Conservation (phyloP, 2,329 filamentous ascomycete genomes). For the Aureobasidium zeae region DNA sequence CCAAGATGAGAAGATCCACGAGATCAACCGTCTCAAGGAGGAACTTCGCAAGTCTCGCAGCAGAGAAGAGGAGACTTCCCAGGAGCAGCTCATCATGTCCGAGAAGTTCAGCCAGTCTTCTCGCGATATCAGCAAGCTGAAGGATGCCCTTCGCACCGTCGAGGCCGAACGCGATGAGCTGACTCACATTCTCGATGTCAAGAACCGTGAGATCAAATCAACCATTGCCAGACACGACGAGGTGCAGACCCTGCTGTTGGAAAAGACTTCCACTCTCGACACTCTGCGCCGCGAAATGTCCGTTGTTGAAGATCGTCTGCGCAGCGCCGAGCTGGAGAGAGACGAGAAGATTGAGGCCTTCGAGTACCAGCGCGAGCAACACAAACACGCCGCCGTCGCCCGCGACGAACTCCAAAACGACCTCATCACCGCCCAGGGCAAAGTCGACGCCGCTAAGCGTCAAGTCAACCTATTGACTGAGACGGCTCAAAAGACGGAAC, state of each 20-base stretch:
- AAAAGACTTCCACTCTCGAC: conserved; percentile 22
- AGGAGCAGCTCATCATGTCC: conserved; percentile 21
- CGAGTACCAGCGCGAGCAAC: conserved; percentile 23
- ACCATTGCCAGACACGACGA: conserved; percentile 22
- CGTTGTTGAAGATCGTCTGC: conserved; percentile 22
- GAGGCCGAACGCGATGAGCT: conserved; percentile 27
- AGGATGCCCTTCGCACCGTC: conserved; percentile 22
- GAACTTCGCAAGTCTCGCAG: conserved; percentile 23
- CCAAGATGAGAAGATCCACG: conserved; percentile 21
- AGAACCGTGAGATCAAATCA: conserved; percentile 24
- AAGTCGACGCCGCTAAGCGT: conserved; percentile 21
- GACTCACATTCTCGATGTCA: conserved; percentile 22
- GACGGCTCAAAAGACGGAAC: conserved; percentile 21
- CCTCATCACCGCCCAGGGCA: conserved; percentile 21
- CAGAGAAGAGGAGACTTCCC: conserved; percentile 21
- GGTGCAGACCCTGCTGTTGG: conserved; percentile 20
- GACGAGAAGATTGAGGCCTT: conserved; percentile 21
- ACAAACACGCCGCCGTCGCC: conserved; percentile 22
- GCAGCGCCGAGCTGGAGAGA: conserved; percentile 22
- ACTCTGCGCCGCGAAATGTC: conserved; percentile 23
- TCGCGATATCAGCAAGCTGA: conserved; percentile 23
- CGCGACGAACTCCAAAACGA: conserved; percentile 24
- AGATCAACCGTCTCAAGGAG: conserved; percentile 25
- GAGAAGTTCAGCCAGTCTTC: conserved; percentile 23
- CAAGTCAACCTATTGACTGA: conserved; percentile 21